phyloP scores from a whole-genome alignment of 257 asterid species.

The Nicotiana attenuata region DNA sequence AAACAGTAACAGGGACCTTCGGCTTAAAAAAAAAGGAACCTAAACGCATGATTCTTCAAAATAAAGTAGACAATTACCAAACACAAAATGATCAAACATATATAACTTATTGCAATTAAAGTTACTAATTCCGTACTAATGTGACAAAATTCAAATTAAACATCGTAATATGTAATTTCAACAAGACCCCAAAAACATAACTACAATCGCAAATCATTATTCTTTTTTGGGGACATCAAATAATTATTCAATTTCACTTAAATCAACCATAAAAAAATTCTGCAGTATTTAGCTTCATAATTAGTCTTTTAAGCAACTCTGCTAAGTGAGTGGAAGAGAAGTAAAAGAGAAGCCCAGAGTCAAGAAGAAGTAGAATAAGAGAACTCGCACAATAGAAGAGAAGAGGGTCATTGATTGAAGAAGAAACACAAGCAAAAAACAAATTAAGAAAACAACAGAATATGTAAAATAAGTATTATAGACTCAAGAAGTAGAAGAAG shows the following conservation, averaged over 20 bases:
- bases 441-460: background rate
- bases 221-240: too few relatives aligned
- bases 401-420: background rate
- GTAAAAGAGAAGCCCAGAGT: background rate
- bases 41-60: background rate
- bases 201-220: background rate
- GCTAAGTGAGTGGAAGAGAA: background rate
- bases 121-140: background rate
- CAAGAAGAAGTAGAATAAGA: background rate
- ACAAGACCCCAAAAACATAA: background rate
- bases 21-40: background rate
- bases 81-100: background rate
- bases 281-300: background rate
- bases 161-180: background rate
- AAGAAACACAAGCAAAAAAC: background rate
- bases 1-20: background rate
- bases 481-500: background rate
- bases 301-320: background rate
- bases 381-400: background rate
- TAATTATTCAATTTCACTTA: background rate
- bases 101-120: background rate
- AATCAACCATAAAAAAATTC: background rate
- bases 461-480: background rate
- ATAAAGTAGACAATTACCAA: background rate
- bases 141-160: background rate